phyloP scores from a whole-genome alignment of 345 rosid genomes.

The Sonneratia alba region DNA sequence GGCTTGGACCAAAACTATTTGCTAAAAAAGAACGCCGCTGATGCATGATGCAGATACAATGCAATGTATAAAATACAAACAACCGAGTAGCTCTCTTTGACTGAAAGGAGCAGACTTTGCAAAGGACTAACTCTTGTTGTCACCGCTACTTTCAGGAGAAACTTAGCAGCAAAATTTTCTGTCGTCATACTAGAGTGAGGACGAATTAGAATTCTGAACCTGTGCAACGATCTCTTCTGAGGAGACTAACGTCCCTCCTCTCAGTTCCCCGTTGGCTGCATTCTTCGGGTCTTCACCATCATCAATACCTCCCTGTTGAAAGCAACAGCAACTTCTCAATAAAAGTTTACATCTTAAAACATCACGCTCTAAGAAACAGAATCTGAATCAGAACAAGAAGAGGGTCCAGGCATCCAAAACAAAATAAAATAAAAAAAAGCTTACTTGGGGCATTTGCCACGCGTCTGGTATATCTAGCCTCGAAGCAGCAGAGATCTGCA shows the following conservation, averaged over 20 bases:
- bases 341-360: neutral
- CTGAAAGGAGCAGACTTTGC: neutral
- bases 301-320: slow-evolving; percentile 75
- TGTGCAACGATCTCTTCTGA: slow-evolving; percentile 73
- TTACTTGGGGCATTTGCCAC: slow-evolving; percentile 99
- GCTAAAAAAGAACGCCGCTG: neutral
- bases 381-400: no score
- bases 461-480: slow-evolving; percentile 77
- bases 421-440: slow-evolving; percentile 4
- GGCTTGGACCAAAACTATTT: neutral
- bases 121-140: neutral
- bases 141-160: neutral
- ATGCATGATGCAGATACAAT: neutral
- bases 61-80: neutral
- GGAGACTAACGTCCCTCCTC: slow-evolving; percentile 77
- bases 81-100: neutral
- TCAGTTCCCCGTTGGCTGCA: slow-evolving; percentile 85
- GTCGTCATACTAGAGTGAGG: neutral
- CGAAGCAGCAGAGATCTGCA: slow-evolving; percentile 78
- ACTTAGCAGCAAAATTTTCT: neutral
- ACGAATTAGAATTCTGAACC: slow-evolving; percentile 32
- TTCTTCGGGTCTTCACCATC: slow-evolving; percentile 76
- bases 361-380: neutral
- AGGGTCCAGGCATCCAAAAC: neutral
- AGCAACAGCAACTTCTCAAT: neutral